Base-by-base conservation (phyloP, 1,284 basidiomycete genomes). In the Paramarasmius palmivorus region DNA sequence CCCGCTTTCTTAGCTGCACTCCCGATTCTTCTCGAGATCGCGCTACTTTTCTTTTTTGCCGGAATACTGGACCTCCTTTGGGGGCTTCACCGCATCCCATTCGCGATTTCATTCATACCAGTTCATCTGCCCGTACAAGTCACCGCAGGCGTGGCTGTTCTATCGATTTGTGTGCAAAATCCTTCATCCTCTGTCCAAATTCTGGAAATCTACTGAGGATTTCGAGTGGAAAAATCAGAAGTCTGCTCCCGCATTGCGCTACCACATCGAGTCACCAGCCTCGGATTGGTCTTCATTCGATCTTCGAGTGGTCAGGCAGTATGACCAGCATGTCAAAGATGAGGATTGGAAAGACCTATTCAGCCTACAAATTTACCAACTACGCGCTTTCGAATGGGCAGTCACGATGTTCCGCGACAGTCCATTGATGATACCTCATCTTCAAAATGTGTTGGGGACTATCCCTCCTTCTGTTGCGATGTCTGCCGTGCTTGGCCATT, bases 11-110 rank as follows among this genome's bases (percentile, higher is more conserved):
- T 53, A 2, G n/a, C 46, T 22, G 19, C 45, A 17, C 45, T 53
- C 14, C 52, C 52, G 5, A 47, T 53, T 15, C 22, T 53, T 1
- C 45, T 53, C 36, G 52, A 53, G 37, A 29, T 53, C 2, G 45
- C 45, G 17, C 45, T 53, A 5, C 35, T 53, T 2, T 25, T 49
- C 15, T 53, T 53, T 32, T 49, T 53, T 17, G 52, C 36, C 5
- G 52, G 52, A 8, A 8, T 53, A 10, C 23, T 53, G 5, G 45
- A 53, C 8, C 37, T 53, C 5, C 20, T 53, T 6, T 53, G 46
- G 44, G 19, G 14, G 19, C 19, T 38, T 14, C 36, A 53, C 26
- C 35, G 1, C 4, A 19, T 40, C 37, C 44, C 45, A 12, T 45
- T 45, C 22, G 38, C 19, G 2, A 17, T 48, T n/a, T 22, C 37